Conservation (phyloP, 169 alveolate species). For the Miamiensis avidus region DNA sequence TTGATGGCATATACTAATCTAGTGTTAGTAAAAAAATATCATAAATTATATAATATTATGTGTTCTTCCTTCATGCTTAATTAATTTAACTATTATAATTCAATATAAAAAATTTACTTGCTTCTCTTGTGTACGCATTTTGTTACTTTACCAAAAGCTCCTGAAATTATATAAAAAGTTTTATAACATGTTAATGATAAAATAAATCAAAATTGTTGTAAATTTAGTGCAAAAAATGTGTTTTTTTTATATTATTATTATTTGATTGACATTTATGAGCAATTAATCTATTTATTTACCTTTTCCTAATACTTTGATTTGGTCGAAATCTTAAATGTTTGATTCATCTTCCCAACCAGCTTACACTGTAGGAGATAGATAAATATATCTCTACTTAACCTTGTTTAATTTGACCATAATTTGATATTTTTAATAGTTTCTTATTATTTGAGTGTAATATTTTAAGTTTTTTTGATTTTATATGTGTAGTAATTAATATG, state of each 20-base stretch:
- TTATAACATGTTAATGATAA: too few relatives aligned
- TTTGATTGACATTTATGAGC: slow-evolving; percentile 36
- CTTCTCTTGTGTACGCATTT: slow-evolving; percentile 76
- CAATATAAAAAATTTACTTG: slow-evolving; percentile 29
- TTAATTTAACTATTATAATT: too few relatives aligned
- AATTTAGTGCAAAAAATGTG: too few relatives aligned
- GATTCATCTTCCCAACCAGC: slow-evolving; percentile 79
- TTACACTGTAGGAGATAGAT: slow-evolving; percentile 63
- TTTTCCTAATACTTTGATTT: slow-evolving; percentile 30
- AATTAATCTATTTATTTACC: slow-evolving; percentile 39
- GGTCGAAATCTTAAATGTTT: slow-evolving; percentile 75
- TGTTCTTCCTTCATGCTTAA: neutral
- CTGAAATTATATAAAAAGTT: slow-evolving; percentile 25
- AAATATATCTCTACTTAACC: slow-evolving; percentile 52
- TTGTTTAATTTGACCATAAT: slow-evolving; percentile 22
- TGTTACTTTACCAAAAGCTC: slow-evolving; percentile 83
- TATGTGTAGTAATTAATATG: too few relatives aligned
- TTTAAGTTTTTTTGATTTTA: too few relatives aligned
- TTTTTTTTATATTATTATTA: too few relatives aligned
- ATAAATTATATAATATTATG: too few relatives aligned
- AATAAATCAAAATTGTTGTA: too few relatives aligned
- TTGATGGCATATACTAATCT: slow-evolving; percentile 79
- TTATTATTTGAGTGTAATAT: too few relatives aligned
- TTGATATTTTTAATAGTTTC: too few relatives aligned
- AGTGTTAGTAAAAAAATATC: neutral